Evolutionary conservation across 1,284 basidiomycete species (phyloP).

Genomic region (Pyrrhoderma noxium): DNA sequence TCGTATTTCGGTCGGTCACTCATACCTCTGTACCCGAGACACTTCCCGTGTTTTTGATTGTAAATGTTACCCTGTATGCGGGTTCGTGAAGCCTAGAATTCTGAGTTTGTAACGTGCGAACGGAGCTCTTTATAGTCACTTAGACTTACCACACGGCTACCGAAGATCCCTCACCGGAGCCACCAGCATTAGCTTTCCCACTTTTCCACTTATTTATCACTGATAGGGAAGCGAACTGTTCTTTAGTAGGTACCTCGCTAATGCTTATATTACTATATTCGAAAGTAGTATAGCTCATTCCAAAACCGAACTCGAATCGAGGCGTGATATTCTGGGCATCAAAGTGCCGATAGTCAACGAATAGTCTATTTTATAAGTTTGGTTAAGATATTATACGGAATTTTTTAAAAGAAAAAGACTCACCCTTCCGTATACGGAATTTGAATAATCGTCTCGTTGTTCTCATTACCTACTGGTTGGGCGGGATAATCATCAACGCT

Average conservation of each 20-base stretch:
- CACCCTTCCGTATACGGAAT: slow-evolving; percentile 64
- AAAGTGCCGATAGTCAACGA: slow-evolving; percentile 77
- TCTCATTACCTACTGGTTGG: slow-evolving; percentile 40
- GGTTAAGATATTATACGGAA: slow-evolving; percentile 17
- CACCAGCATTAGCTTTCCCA: slow-evolving; percentile 13
- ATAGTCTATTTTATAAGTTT: slow-evolving; percentile 31
- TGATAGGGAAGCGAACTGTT: slow-evolving; percentile 21
- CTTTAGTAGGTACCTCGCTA: slow-evolving; percentile 20
- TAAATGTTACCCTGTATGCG: slow-evolving; percentile 25
- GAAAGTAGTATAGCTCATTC: slow-evolving; percentile 80
- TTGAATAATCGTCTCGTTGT: slow-evolving; percentile 35
- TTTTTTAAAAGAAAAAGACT: slow-evolving; percentile 31
- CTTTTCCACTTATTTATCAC: slow-evolving; percentile 13
- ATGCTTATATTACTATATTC: slow-evolving; percentile 48
- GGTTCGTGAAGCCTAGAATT: slow-evolving; percentile 23
- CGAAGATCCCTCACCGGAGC: slow-evolving; percentile 17
- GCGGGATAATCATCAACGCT: slow-evolving; percentile 57
- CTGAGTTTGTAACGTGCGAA: neutral
- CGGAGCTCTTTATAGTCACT: too few species aligned
- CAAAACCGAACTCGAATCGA: slow-evolving; percentile 77
- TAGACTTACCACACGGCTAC: slow-evolving; percentile 20
- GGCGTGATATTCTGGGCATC: slow-evolving; percentile 57
- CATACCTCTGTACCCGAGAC: slow-evolving; percentile 25
- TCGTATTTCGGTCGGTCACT: slow-evolving; percentile 29
- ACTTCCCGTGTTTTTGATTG: slow-evolving; percentile 27